Base-by-base conservation (phyloP, 2,329 filamentous ascomycete genomes). In the Claviceps pazoutovae region DNA sequence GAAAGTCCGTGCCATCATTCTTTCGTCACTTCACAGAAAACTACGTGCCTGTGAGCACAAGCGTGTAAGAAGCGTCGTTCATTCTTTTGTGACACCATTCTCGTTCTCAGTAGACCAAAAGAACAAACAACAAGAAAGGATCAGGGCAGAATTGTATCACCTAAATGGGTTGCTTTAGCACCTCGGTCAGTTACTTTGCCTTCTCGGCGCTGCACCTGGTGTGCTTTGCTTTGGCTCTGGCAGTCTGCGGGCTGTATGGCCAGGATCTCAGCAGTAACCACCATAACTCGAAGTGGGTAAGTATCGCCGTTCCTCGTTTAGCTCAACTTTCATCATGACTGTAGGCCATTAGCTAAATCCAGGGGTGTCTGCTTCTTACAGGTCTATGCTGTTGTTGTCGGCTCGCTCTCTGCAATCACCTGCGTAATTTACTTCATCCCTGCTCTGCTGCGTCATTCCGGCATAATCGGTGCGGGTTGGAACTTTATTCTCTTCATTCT, bases 231-330 rank as follows among this genome's bases (percentile, higher is more conserved):
- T 74, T 94, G 57, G 87, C 82, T 14, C 68, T 95, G 53, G 78
- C 84, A 1, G 84, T 93, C 51, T 82, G 84, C 57, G 89, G 85
- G 1, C 78, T 95, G 19, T 95, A 93, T 58, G 86, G 82, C 38
- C 68, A 75, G 23, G 85, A 91, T 62, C 69, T 93, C 5, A 67
- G 79, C 54, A 66, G 67, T 21, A 78, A 80, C 1, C 64, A 70
- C 39, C 68, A 78, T 2, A 78, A 86, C 61, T 73, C 79, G 2
- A 84, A 82, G 77, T 93, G 85, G 85, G 82, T 88, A 66, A 59
- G 75, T 23, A 38, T 21, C 43, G n/a, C 17, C 21, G 7, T 16
- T 1, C 8, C 23, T 23, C 38, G 14, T 6, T 6, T 9, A 39
- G 17, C 13, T 17, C 14, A 21, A 36, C 9, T 21, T 39, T 14